Percentiles rank a stretch among this genome's conserved stretches.
These are phyloP conservation scores for Fusarium nematophilum DNA, from an alignment of 2,329 filamentous ascomycete species.

Conservation along the genomic window DNA sequence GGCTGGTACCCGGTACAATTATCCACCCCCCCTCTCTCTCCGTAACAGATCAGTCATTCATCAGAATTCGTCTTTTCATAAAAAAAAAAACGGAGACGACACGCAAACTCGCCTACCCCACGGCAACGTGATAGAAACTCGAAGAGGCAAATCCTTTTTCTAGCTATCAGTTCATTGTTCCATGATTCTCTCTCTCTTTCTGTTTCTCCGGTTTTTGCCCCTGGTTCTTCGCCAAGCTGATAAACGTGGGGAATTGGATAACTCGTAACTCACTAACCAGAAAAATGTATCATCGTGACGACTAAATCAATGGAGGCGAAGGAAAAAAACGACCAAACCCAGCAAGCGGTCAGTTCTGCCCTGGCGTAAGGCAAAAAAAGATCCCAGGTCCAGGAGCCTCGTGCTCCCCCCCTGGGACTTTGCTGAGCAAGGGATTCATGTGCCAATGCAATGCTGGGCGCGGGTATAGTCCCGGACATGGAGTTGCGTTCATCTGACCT, in stretches of 20 bases:
- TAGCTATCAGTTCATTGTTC: not conserved
- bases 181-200: not conserved
- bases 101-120: slow-evolving; percentile 10
- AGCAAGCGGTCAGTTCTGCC: not conserved
- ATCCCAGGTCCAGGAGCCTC: not conserved
- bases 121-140: slow-evolving; percentile 25
- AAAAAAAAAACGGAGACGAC: not conserved
- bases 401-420: not conserved
- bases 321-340: not conserved
- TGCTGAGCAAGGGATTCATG: not conserved
- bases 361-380: not conserved
- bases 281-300: too few species aligned
- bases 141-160: slow-evolving; percentile 7
- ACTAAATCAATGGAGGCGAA: too few species aligned
- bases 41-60: too few species aligned
- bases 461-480: slow-evolving; percentile 29
- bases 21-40: slow-evolving; percentile 11
- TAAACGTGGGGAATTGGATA: not conserved
- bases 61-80: not conserved
- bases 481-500: slow-evolving; percentile 35
- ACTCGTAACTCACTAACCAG: too few species aligned
- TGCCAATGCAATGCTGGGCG: slow-evolving; percentile 10
- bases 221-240: not conserved
- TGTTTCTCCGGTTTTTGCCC: not conserved
- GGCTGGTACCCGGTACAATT: not conserved